phyloP scores from a whole-genome alignment of 805 yeast genomes.

The Torulaspora gathmanii region DNA sequence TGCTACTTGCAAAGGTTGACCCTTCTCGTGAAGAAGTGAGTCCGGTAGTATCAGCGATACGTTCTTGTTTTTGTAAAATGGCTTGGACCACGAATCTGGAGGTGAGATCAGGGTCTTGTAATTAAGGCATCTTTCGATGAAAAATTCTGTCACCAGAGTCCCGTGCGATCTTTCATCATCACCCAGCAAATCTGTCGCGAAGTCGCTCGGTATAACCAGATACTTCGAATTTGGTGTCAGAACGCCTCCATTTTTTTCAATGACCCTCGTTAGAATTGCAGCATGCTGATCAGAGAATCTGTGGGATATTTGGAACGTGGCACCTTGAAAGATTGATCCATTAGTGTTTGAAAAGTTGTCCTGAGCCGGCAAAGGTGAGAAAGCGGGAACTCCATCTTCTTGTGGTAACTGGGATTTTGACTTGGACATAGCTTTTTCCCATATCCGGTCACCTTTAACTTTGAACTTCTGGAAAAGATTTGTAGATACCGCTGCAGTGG shows the following conservation, averaged over 20 bases:
- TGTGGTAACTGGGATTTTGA: conserved; percentile 1
- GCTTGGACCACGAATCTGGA: conserved; percentile 61
- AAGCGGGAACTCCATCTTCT: background rate
- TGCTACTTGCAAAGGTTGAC: conserved; percentile 39
- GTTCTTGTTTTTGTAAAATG: conserved; percentile 36
- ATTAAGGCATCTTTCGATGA: conserved; percentile 66
- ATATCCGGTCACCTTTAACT: conserved; percentile 28
- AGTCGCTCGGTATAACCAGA: conserved; percentile 25
- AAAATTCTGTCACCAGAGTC: conserved; percentile 68
- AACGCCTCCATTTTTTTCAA: conserved; percentile 27
- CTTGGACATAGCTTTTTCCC: conserved; percentile 28
- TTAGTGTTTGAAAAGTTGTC: background rate
- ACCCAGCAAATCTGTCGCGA: conserved; percentile 16
- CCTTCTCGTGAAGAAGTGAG: conserved; percentile 16
- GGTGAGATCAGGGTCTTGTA: conserved; percentile 42
- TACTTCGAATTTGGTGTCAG: conserved; percentile 9
- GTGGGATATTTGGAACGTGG: conserved; percentile 16
- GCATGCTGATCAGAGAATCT: conserved; percentile 20
- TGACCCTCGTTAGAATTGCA: conserved; percentile 23
- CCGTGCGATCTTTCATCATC: background rate
- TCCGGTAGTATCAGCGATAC: conserved; percentile 31
- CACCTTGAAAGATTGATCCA: conserved; percentile 14
- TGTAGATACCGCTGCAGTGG: background rate
- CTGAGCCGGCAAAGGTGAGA: background rate
- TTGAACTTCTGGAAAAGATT: conserved; percentile 25